Evolutionary conservation across 495 filamentous ascomycete species (phyloP).

Genomic region (Tuber calosporum): DNA sequence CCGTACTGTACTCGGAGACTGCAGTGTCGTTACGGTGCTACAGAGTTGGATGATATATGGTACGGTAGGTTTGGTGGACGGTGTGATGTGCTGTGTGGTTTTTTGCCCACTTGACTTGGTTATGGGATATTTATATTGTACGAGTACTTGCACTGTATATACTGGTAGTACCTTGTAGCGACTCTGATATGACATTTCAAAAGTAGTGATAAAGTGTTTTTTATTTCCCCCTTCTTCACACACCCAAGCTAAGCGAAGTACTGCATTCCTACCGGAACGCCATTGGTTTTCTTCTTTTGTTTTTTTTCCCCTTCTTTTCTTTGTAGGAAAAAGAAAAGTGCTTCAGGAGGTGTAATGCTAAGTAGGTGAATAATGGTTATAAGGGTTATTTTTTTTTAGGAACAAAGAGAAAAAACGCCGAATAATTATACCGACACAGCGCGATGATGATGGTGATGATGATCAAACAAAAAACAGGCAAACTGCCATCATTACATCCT

Average conservation of each 20-base stretch:
- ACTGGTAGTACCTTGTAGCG: too few species aligned
- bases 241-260: background rate
- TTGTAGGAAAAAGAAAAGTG: background rate
- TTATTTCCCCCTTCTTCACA: background rate
- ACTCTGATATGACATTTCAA: background rate
- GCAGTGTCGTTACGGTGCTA: too few species aligned
- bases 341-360: background rate
- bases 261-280: background rate
- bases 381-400: background rate
- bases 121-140: too few species aligned
- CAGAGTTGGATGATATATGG: too few species aligned
- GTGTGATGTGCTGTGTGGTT: too few species aligned
- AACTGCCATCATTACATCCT: background rate
- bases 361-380: slow-evolving; percentile 1
- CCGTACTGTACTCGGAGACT: too few species aligned
- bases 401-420: slow-evolving; percentile 2
- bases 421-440: background rate
- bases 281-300: background rate
- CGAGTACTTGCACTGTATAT: too few species aligned
- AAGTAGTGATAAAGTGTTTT: background rate
- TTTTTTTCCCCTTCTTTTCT: background rate
- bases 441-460: background rate
- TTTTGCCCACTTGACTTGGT: too few species aligned
- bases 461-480: background rate
- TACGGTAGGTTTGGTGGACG: too few species aligned